Conservation (phyloP, 2,329 filamentous ascomycete genomes). For the Verticillium tricorpus region DNA sequence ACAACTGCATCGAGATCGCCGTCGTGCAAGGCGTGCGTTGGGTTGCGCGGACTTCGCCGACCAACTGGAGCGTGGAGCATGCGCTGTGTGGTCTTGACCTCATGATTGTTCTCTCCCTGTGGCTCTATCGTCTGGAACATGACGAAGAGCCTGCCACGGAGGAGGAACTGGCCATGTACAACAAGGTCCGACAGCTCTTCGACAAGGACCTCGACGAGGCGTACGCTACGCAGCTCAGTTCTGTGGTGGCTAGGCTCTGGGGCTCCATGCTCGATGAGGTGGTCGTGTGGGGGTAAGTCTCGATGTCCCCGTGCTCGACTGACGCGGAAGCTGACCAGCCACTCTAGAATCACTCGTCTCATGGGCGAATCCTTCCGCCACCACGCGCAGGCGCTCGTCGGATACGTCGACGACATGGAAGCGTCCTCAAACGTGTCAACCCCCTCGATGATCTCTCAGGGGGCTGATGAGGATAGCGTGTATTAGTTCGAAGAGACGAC, state of each 20-base stretch:
- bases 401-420: conserved; percentile 84
- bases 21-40: conserved; percentile 92
- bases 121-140: conserved; percentile 99
- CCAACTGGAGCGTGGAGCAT: conserved; percentile 98
- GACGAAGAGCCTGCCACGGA: conserved; percentile 87
- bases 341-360: conserved; percentile 74
- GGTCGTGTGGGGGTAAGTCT: conserved; percentile 95
- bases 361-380: conserved; percentile 99
- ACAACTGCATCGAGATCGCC: conserved; percentile 94
- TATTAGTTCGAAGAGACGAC: conserved; percentile 52
- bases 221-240: conserved; percentile 81
- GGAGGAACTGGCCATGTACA: conserved; percentile 84
- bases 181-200: conserved; percentile 85
- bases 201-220: conserved; percentile 84
- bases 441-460: conserved; percentile 68
- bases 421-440: conserved; percentile 65
- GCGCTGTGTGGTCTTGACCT: conserved; percentile 93
- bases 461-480: conserved; percentile 67
- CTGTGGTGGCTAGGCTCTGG: conserved; percentile 93
- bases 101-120: conserved; percentile 95
- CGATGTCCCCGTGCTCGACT: not conserved
- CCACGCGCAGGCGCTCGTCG: conserved; percentile 88
- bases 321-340: conserved; percentile 11
- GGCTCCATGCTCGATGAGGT: conserved; percentile 98
- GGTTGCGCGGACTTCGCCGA: conserved; percentile 96